Base-by-base conservation (phyloP, 2,329 filamentous ascomycete genomes). In the Microcera coccophila region DNA sequence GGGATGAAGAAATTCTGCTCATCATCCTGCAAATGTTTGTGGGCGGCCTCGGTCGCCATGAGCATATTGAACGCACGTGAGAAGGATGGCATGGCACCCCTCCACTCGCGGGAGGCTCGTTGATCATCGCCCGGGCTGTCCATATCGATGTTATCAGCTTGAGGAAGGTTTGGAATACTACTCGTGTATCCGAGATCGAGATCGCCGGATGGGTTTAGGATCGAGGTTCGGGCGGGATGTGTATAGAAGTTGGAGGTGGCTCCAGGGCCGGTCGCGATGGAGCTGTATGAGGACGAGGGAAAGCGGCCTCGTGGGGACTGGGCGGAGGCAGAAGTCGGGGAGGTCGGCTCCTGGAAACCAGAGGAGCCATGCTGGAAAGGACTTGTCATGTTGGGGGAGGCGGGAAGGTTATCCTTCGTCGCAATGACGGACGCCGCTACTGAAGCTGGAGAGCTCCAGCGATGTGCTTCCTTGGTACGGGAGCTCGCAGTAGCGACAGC, bases 1-100 rank as follows among this genome's bases (percentile, higher is more conserved):
- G 91, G 91, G 10, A 84, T 76, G 64, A 95, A 90, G 72, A 91
- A 91, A 44, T 65, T 57, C 44, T 73, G 58, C 1, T 61, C 57
- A 14, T 58, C 50, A 52, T 58, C 33, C 12, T 5, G 11, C 12
- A 8, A 10, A 5, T 8, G 7, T 8, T 17, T 48, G 22, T 64
- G 58, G 15, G 49, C 39, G 18, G 60, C 52, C 49, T 64, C 58
- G 43, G 56, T 55, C 31, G 59, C 56, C 58, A 71, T 67, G 48
- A 74, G 74, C 44, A 70, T 65, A 49, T 76, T 72, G 56, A 79
- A 79, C 14, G 73, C 75, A 44, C 75, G 67, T 17, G 76, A 80
- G 51, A 73, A 73, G 7, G 69, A 66, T 0, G 72, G 73, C 11
- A 76, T 56, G 54, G 28, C 53, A 56, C 42, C 60, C 56, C 58